These are phyloP conservation scores for Chloris gayana DNA, from an alignment of 176 grass and related monocot genomes.

Conservation along the genomic window DNA sequence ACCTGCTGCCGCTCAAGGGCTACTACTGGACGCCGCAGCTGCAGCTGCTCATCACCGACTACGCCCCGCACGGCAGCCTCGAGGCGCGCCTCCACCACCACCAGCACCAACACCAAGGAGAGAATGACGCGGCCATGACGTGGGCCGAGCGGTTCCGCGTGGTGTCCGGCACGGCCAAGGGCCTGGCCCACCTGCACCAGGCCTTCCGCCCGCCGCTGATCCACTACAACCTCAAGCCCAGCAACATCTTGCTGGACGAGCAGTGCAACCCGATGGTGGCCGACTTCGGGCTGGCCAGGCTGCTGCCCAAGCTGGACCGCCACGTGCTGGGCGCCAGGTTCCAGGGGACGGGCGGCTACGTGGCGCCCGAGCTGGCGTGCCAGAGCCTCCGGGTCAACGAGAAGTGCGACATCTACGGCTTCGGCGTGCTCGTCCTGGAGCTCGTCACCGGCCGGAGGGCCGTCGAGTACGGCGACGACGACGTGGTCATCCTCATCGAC, in stretches of 20 bases:
- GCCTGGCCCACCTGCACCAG: conserved; percentile 81
- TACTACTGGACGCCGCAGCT: conserved; percentile 97
- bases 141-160: conserved; percentile 80
- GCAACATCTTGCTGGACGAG: conserved; percentile 89
- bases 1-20: conserved; percentile 75
- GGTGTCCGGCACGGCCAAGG: conserved; percentile 64
- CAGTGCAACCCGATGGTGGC: conserved; percentile 62
- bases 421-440: conserved; percentile 89
- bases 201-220: conserved; percentile 87
- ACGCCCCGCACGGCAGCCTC: conserved; percentile 76
- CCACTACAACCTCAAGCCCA: conserved; percentile 95
- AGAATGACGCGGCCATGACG: conserved; percentile 31
- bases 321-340: conserved; percentile 51
- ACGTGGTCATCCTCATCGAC: conserved; percentile 81
- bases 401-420: conserved; percentile 96
- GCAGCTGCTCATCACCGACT: conserved; percentile 83
- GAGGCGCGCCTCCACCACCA: conserved; percentile 60
- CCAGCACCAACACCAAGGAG: too few species aligned
- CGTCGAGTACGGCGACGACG: conserved; percentile 79
- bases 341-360: conserved; percentile 53
- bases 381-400: conserved; percentile 87
- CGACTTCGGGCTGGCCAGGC: conserved; percentile 87
- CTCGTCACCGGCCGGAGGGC: conserved; percentile 69
- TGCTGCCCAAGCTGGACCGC: conserved; percentile 53
- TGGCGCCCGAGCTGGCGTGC: conserved; percentile 90